Percentiles rank a stretch among this genome's conserved stretches.
Evolutionary conservation across 352 stramenopile species (phyloP).

Genomic region (Plasmopara viticola): DNA sequence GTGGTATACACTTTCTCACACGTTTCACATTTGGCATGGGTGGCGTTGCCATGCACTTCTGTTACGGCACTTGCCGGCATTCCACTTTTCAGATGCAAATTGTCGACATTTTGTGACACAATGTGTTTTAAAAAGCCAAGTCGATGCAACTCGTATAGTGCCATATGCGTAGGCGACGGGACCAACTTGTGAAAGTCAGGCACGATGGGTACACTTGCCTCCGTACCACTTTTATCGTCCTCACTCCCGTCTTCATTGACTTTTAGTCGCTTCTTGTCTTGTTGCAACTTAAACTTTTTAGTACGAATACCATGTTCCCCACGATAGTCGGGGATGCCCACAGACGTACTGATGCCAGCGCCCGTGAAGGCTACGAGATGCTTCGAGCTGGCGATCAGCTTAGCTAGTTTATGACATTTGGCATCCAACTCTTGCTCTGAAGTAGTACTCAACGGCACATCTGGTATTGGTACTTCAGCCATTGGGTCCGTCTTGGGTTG

Average conservation of each 20-base stretch:
- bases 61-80: conserved; percentile 46
- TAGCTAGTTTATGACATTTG: conserved; percentile 55
- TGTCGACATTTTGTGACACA: conserved; percentile 82
- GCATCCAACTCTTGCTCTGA: conserved; percentile 29
- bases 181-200: conserved; percentile 64
- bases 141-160: conserved; percentile 64
- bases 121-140: conserved; percentile 70
- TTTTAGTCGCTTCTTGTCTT: conserved; percentile 22
- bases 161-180: conserved; percentile 77
- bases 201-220: conserved; percentile 16
- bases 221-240: conserved; percentile 8
- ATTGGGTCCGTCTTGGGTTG: conserved; percentile 3
- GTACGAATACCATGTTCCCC: conserved; percentile 76
- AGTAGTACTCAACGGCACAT: conserved; percentile 2
- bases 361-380: conserved; percentile 79
- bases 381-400: conserved; percentile 49
- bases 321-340: conserved; percentile 75
- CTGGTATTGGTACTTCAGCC: conserved; percentile 2
- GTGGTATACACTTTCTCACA: conserved; percentile 79
- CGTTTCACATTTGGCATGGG: conserved; percentile 75
- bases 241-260: conserved; percentile 15
- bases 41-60: conserved; percentile 80
- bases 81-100: conserved; percentile 78
- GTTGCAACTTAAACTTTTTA: conserved; percentile 33
- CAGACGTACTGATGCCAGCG: conserved; percentile 72